phyloP scores from a whole-genome alignment of 805 yeast species.

The Kazachstania taianensis region DNA sequence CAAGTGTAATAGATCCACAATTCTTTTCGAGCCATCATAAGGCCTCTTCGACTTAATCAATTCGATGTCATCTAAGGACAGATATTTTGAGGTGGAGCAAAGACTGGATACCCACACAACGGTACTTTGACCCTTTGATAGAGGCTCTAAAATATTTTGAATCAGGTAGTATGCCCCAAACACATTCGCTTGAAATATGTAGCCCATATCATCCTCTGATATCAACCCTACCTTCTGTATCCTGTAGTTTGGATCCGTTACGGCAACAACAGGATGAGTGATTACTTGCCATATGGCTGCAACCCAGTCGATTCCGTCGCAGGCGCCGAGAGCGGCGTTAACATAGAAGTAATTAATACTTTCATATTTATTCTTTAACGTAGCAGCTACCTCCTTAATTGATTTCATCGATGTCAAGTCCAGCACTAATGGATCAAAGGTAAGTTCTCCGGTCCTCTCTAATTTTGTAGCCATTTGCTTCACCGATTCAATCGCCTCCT shows the following conservation, averaged over 20 bases:
- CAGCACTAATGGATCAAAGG: constrained; percentile 74
- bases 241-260: constrained; percentile 78
- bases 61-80: constrained; percentile 68
- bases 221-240: constrained; percentile 68
- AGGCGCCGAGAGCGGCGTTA: constrained; percentile 84
- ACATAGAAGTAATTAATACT: constrained; percentile 70
- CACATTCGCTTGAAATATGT: constrained; percentile 87
- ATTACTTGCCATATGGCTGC: constrained; percentile 62
- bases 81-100: constrained; percentile 64
- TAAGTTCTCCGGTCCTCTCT: constrained; percentile 46
- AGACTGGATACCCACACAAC: constrained; percentile 80
- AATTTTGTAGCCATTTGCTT: constrained; percentile 33
- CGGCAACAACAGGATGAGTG: constrained; percentile 61
- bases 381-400: constrained; percentile 59
- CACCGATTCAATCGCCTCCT: constrained; percentile 54
- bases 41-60: constrained; percentile 52
- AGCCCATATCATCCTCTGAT: constrained; percentile 71
- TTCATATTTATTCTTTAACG: constrained; percentile 49
- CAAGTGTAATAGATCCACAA: constrained; percentile 71
- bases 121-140: constrained; percentile 46
- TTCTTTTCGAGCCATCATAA: constrained; percentile 86
- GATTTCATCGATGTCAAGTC: constrained; percentile 87
- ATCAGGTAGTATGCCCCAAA: constrained; percentile 86
- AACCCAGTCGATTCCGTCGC: constrained; percentile 78
- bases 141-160: constrained; percentile 46